phyloP scores from a whole-genome alignment of 768 basidiomycete genomes.

The Pulveroboletus sp. region DNA sequence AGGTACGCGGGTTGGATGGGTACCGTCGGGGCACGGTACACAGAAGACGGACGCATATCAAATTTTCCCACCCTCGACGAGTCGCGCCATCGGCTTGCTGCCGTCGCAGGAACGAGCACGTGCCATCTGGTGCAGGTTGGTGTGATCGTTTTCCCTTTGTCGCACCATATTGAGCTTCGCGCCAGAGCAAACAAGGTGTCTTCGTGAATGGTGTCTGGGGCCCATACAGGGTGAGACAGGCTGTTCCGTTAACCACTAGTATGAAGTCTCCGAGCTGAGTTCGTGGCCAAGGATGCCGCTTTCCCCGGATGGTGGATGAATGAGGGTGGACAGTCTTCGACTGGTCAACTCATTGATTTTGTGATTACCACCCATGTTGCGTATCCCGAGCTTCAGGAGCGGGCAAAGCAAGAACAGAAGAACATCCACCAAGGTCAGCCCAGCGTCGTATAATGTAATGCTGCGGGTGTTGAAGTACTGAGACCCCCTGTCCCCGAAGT shows the following conservation, averaged over 20 bases:
- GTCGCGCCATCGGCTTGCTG: conserved; percentile 78
- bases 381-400: conserved; percentile 61
- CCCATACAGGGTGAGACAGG: conserved; percentile 60
- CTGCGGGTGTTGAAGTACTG: background rate
- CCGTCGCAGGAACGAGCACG: conserved; percentile 93
- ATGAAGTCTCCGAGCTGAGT: conserved; percentile 1
- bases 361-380: conserved; percentile 90
- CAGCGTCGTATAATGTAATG: background rate
- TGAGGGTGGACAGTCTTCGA: conserved; percentile 97
- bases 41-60: conserved; percentile 48
- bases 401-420: conserved; percentile 54
- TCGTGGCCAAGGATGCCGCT: conserved; percentile 59
- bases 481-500: conserved; percentile 37
- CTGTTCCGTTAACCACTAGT: background rate
- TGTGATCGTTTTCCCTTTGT: background rate
- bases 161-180: background rate
- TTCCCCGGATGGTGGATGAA: conserved; percentile 99
- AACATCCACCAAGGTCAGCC: conserved; percentile 52
- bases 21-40: conserved; percentile 79
- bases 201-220: conserved; percentile 95
- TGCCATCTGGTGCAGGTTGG: conserved; percentile 88
- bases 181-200: conserved; percentile 72
- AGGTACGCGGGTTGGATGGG: conserved; percentile 97
- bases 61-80: conserved; percentile 64
- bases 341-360: conserved; percentile 93